Base-by-base conservation (phyloP, 495 filamentous ascomycete genomes). In the Saxispiralis lemnorum region DNA sequence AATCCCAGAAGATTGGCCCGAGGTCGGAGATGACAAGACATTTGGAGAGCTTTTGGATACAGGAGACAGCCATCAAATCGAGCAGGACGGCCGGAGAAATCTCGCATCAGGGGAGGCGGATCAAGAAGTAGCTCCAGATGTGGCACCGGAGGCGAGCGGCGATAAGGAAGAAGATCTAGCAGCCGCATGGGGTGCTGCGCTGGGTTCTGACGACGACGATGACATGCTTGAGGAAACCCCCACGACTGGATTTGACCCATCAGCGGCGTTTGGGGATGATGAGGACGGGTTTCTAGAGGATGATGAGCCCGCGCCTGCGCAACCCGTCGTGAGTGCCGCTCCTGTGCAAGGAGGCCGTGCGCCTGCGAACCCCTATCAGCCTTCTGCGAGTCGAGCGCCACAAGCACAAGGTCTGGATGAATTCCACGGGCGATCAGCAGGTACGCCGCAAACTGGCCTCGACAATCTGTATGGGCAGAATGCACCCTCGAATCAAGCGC, bases 151-250 rank as follows among this genome's bases (percentile, higher is more conserved):
- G 2, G 42, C n/a, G 1, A 18, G 32, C 21, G 38, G 13, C 14
- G 32, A 51, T 16, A 48, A 59, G 10, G 70, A 76, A 33, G 67
- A 69, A 21, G 79, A 89, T 51, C 60, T 89, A 6, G 78, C 80
- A 37, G 81, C 79, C 1, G 73, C 78, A 49, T 95, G 89, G 89
- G 67, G 84, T 51, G 82, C 77, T 35, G 81, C 81, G 46, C 67
- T 95, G 51, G 80, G 63, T 28, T 79, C 75, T 33, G 86, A 89
- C 51, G 83, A 88, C 41, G 86, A 89, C 51, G 83, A 88, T 42
- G 66, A 83, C 60, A 86, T 34, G 71, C 79, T 38, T 81, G 81
- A 36, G 71, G 45, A 44, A 4, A 28, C 34, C 11, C 40, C 31
- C 7, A 20, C 14, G 7, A 14, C 76, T 6, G 55, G 56, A 14